Conservation (phyloP, 495 filamentous ascomycete species). For the Pseudevernia furfuracea region DNA sequence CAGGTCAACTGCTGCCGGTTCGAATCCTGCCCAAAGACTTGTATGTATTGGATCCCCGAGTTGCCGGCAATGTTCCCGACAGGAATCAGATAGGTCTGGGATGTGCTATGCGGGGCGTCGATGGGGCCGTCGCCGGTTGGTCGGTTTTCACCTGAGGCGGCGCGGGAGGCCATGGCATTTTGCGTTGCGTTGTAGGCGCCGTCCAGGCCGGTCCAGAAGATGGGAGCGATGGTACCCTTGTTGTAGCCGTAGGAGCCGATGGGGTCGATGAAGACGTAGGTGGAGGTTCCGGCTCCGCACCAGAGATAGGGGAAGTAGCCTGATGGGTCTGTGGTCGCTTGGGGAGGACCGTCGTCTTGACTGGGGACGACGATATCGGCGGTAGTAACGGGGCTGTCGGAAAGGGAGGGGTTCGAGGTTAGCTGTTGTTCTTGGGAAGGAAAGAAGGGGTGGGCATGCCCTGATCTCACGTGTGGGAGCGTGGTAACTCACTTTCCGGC, state of each 20-base stretch:
- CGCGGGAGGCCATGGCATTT: background rate
- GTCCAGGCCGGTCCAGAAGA: background rate
- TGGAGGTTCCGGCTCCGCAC: background rate
- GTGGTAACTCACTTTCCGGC: background rate
- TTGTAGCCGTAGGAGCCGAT: background rate
- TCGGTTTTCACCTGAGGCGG: background rate
- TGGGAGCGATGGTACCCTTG: background rate
- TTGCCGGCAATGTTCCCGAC: background rate
- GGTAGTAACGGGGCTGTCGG: background rate
- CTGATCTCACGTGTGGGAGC: no score
- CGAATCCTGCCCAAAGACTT: background rate
- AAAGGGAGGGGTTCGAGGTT: background rate
- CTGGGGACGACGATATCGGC: background rate
- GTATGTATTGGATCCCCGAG: background rate
- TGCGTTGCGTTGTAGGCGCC: background rate
- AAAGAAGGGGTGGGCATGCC: no score
- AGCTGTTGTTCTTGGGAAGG: background rate
- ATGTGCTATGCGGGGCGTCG: background rate
- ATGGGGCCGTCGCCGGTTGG: background rate
- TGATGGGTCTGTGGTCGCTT: background rate
- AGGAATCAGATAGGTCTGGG: background rate
- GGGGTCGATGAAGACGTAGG: background rate
- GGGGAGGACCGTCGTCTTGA: background rate
- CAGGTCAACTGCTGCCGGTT: background rate
- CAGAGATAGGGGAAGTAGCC: background rate